phyloP scores from a whole-genome alignment of 257 asterid species.

The Hygrophila difformis region DNA sequence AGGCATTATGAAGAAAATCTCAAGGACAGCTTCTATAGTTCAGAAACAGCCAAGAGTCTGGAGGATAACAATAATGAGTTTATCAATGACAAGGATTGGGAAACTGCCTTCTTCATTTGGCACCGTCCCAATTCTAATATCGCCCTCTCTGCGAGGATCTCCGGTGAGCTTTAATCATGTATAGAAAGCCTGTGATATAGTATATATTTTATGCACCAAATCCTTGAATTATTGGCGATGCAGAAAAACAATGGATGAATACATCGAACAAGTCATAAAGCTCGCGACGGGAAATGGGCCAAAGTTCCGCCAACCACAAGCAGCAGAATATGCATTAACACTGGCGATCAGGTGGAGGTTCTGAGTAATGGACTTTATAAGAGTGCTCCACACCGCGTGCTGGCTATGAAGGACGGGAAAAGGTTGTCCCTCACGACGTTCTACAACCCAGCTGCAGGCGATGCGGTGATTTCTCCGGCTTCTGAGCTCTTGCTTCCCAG shows the following conservation, averaged over 20 bases:
- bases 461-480: conserved; percentile 68
- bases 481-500: conserved; percentile 51
- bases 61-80: conserved; percentile 24
- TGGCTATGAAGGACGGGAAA: conserved; percentile 69
- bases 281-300: conserved; percentile 80
- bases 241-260: conserved; percentile 60
- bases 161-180: conserved; percentile 23
- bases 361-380: conserved; percentile 69
- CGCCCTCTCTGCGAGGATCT: conserved; percentile 35
- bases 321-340: conserved; percentile 56
- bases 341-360: conserved; percentile 72
- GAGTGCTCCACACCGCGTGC: conserved; percentile 65
- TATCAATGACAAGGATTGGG: conserved; percentile 48
- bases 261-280: conserved; percentile 51
- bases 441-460: conserved; percentile 74
- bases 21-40: conserved; percentile 36
- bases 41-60: conserved; percentile 34
- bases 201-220: too few relatives aligned
- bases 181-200: neutral
- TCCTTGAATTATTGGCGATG: too few relatives aligned
- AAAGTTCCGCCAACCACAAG: conserved; percentile 72
- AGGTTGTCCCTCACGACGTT: conserved; percentile 82
- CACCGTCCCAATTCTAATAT: conserved; percentile 56
- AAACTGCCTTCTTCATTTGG: conserved; percentile 48
- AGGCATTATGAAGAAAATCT: conserved; percentile 42